Conservation (phyloP, 768 basidiomycete genomes). For the Imleria badia region DNA sequence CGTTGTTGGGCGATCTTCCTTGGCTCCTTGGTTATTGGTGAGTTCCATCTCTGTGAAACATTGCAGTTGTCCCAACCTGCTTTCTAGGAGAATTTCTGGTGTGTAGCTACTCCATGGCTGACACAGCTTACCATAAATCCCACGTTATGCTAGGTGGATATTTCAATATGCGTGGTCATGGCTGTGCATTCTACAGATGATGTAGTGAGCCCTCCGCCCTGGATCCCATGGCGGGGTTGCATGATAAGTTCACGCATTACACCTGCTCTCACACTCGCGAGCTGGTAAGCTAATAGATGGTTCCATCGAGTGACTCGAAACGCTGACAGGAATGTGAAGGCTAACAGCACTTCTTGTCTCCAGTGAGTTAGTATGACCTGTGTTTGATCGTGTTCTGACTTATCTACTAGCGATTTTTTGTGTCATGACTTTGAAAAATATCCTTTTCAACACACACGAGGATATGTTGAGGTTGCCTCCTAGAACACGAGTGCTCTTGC, state of each 20-base stretch:
- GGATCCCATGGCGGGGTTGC: slow-evolving; percentile 16
- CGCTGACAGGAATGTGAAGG: slow-evolving; percentile 13
- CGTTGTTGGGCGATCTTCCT: slow-evolving; percentile 2
- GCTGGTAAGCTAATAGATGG: slow-evolving; percentile 14
- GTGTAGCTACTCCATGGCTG: neutral
- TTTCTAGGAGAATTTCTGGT: slow-evolving; percentile 20
- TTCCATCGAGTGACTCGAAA: neutral
- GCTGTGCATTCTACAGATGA: slow-evolving; percentile 12
- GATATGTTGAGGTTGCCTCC: neutral
- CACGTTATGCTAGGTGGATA: slow-evolving; percentile 14
- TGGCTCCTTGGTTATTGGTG: slow-evolving; percentile 17
- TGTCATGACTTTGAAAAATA: slow-evolving; percentile 15
- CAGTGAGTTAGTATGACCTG: slow-evolving; percentile 9
- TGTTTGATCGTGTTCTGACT: neutral
- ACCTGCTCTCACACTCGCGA: slow-evolving; percentile 19
- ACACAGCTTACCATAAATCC: neutral
- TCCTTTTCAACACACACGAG: neutral
- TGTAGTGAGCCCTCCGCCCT: slow-evolving; percentile 19
- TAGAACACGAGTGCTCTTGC: slow-evolving; percentile 6
- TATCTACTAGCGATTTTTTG: slow-evolving; percentile 13
- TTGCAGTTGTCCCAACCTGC: neutral
- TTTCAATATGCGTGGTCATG: slow-evolving; percentile 11
- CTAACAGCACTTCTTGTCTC: slow-evolving; percentile 16
- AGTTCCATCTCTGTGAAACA: neutral
- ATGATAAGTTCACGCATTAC: slow-evolving; percentile 4